Conservation (phyloP, 805 yeast genomes). For the Nakazawaea siamensis region DNA sequence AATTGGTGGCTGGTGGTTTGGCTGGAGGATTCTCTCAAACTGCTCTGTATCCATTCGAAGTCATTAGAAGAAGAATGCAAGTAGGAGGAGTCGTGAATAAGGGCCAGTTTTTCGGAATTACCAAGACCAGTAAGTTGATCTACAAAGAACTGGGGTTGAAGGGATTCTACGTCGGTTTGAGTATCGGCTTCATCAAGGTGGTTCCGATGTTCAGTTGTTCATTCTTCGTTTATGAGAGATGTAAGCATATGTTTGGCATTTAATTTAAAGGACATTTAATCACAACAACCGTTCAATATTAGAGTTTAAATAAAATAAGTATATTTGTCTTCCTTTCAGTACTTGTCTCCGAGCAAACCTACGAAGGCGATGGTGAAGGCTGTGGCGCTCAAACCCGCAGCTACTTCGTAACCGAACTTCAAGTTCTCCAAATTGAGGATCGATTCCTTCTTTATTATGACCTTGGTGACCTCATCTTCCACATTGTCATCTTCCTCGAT, state of each 20-base stretch:
- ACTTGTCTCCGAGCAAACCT: conserved; percentile 51
- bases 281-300: not conserved
- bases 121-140: conserved; percentile 49
- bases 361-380: conserved; percentile 41
- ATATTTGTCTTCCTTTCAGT: too few species aligned
- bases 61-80: conserved; percentile 89
- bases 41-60: conserved; percentile 95
- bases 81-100: conserved; percentile 71
- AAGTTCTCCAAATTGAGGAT: conserved; percentile 24
- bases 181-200: conserved; percentile 92
- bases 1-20: conserved; percentile 87
- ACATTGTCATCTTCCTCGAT: conserved; percentile 26
- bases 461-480: conserved; percentile 31
- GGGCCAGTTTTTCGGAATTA: conserved; percentile 43
- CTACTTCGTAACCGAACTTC: conserved; percentile 28
- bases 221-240: conserved; percentile 86
- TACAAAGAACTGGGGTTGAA: conserved; percentile 67
- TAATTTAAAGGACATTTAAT: not conserved
- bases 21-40: conserved; percentile 95
- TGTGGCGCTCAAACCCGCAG: conserved; percentile 32
- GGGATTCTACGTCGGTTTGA: conserved; percentile 91
- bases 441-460: conserved; percentile 30
- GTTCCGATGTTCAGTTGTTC: conserved; percentile 97
- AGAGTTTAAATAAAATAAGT: too few species aligned
- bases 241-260: conserved; percentile 64